These are phyloP conservation scores for Solanum okadae DNA, from an alignment of 257 asterid species.

Conservation along the genomic window DNA sequence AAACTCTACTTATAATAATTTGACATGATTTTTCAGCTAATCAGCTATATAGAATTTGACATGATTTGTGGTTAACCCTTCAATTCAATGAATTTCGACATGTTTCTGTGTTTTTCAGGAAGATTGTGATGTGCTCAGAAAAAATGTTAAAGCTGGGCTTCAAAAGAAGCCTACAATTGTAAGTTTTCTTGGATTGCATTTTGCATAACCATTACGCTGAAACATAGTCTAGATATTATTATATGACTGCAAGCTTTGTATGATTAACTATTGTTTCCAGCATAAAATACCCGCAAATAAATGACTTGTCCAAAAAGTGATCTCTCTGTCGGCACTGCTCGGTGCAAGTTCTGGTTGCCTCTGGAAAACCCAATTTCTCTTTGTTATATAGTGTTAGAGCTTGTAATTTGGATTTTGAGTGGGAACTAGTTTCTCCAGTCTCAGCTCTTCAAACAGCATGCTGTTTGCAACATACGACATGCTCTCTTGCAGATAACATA, in stretches of 20 bases:
- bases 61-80: neutral
- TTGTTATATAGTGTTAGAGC: neutral
- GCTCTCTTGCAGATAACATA: neutral
- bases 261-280: neutral
- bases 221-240: neutral
- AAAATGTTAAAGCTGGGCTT: constrained; percentile 43
- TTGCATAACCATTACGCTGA: neutral
- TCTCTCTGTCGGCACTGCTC: neutral
- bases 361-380: neutral
- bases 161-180: constrained; percentile 65
- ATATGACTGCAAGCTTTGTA: neutral
- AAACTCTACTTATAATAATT: neutral
- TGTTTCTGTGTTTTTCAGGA: constrained; percentile 29
- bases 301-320: neutral
- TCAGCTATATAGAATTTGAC: neutral
- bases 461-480: neutral
- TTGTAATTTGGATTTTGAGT: neutral
- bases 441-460: neutral
- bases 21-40: neutral
- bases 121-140: constrained; percentile 49
- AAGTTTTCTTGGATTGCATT: constrained; percentile 15
- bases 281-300: neutral
- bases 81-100: neutral
- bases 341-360: neutral
- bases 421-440: neutral